Conservation (phyloP, 75 land plant species). For the Pinus albicaulis region DNA sequence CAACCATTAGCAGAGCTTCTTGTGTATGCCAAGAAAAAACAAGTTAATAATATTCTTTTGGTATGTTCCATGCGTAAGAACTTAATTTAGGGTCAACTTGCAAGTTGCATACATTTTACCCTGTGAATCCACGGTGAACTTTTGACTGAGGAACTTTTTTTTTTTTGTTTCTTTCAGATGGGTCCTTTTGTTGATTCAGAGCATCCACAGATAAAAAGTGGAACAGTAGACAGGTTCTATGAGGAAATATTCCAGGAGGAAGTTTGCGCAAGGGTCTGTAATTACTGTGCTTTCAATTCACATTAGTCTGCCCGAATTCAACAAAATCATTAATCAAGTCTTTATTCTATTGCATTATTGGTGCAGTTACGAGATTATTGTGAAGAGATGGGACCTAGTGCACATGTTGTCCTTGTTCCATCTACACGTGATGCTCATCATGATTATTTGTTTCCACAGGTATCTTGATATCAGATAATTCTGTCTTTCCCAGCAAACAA, state of each 20-base stretch:
- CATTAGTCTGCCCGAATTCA: neutral
- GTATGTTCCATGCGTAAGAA: constrained; percentile 31
- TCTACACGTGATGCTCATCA: constrained; percentile 92
- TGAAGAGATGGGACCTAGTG: constrained; percentile 74
- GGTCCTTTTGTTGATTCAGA: constrained; percentile 98
- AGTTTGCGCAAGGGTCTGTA: constrained; percentile 66
- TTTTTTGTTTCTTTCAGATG: constrained; percentile 49
- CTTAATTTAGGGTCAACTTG: neutral
- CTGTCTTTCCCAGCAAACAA: neutral
- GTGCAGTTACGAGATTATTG: constrained; percentile 81
- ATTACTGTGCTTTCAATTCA: neutral
- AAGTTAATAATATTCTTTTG: constrained; percentile 71
- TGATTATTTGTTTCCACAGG: constrained; percentile 97
- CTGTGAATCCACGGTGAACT: neutral
- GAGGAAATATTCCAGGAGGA: constrained; percentile 75
- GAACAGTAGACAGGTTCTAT: constrained; percentile 58
- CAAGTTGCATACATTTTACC: neutral
- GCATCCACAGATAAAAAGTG: constrained; percentile 82
- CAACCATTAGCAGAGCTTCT: constrained; percentile 86
- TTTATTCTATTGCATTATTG: constrained; percentile 3
- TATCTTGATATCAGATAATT: constrained; percentile 10
- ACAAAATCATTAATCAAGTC: neutral
- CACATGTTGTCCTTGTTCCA: constrained; percentile 77
- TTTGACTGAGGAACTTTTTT: neutral
- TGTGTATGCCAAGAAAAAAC: constrained; percentile 67